Percentiles rank a stretch among this genome's conserved stretches.
These are phyloP conservation scores for Seminavis robusta DNA, from an alignment of 108 stramenopile genomes.

Conservation along the genomic window DNA sequence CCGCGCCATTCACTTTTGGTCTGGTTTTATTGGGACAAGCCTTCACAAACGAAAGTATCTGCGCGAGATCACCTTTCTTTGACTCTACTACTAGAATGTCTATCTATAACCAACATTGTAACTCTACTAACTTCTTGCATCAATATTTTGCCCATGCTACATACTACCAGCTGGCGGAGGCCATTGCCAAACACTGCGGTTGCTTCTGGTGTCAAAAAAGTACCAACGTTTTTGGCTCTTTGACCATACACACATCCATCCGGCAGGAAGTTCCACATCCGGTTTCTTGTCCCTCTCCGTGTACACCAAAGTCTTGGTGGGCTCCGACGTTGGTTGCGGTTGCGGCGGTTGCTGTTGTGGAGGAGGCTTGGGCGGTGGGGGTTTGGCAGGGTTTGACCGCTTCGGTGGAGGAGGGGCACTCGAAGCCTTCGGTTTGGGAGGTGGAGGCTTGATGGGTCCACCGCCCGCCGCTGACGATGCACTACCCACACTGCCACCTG, in stretches of 20 bases:
- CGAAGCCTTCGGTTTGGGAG: too few species aligned
- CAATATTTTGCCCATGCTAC: background rate
- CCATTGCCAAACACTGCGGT: slow-evolving; percentile 75
- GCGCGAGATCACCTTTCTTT: too few species aligned
- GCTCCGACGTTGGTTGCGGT: slow-evolving; percentile 3
- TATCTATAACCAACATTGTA: too few species aligned
- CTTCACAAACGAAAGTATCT: background rate
- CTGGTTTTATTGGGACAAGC: too few species aligned
- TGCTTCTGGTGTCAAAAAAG: slow-evolving; percentile 69
- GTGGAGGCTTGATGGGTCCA: too few species aligned
- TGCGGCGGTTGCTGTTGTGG: slow-evolving; percentile 4
- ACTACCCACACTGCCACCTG: too few species aligned
- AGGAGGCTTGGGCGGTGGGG: background rate
- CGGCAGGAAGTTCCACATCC: slow-evolving; percentile 56
- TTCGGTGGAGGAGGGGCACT: background rate
- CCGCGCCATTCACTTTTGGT: too few species aligned
- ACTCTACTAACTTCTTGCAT: too few species aligned
- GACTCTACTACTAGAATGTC: too few species aligned
- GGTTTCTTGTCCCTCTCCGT: slow-evolving; percentile 58
- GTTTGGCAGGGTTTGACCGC: background rate
- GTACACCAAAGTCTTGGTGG: slow-evolving; percentile 14
- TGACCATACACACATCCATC: slow-evolving; percentile 78
- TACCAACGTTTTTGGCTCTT: slow-evolving; percentile 82
- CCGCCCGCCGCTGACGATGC: too few species aligned
- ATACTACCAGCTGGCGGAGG: slow-evolving; percentile 28